Percentiles rank a stretch among this genome's conserved stretches.
phyloP scores from a whole-genome alignment of 1,284 basidiomycete genomes.

The Sanghuangporus sanghuang region DNA sequence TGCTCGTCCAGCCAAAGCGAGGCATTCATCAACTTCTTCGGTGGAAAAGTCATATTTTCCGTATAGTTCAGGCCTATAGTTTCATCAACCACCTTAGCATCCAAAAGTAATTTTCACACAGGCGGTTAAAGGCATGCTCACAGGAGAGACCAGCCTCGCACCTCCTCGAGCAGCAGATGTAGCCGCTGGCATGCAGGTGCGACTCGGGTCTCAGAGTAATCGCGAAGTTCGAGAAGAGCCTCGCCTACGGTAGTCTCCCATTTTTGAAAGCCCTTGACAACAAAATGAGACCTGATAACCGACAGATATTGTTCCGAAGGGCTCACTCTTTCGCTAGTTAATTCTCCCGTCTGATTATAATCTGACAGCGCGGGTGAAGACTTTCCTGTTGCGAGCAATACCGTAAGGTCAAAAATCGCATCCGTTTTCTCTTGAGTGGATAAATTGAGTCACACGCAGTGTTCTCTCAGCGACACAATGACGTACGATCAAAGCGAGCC shows the following conservation, averaged over 20 bases:
- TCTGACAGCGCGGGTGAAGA: conserved; percentile 62
- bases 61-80: conserved; percentile 40
- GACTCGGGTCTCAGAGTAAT: conserved; percentile 63
- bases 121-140: conserved; percentile 32
- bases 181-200: conserved; percentile 71
- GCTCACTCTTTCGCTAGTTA: conserved; percentile 72
- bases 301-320: conserved; percentile 5
- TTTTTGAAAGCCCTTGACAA: conserved; percentile 61
- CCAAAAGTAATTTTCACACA: conserved; percentile 1
- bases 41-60: conserved; percentile 46
- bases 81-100: conserved; percentile 15
- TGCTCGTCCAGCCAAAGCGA: conserved; percentile 47
- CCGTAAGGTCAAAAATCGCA: conserved; percentile 67
- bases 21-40: conserved; percentile 43
- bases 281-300: conserved; percentile 20
- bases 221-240: conserved; percentile 63
- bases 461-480: conserved; percentile 10
- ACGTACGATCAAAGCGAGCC: conserved; percentile 61
- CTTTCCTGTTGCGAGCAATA: conserved; percentile 62
- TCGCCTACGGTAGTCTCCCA: conserved; percentile 74
- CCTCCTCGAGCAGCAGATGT: conserved; percentile 67
- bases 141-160: conserved; percentile 71
- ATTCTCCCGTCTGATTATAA: conserved; percentile 70
- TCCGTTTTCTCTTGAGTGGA: conserved; percentile 39
- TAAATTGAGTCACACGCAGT: conserved; percentile 17